Percentiles rank a stretch among this genome's conserved stretches.
Evolutionary conservation across 768 basidiomycete genomes (phyloP).

Genomic region (Rhizopogon vinicolor): DNA sequence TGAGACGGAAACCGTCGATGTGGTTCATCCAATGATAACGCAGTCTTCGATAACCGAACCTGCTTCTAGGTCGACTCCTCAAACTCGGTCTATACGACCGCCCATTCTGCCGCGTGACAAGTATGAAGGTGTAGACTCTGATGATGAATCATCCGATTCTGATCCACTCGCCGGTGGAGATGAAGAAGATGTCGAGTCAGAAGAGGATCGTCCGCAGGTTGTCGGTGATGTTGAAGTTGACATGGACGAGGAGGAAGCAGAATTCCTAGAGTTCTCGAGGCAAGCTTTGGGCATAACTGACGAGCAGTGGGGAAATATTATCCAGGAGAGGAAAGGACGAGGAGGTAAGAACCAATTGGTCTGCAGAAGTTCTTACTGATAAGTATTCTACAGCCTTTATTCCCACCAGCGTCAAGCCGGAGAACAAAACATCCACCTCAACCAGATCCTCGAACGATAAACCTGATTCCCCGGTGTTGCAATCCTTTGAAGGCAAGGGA

Average conservation of each 20-base stretch:
- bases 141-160: conserved; percentile 78
- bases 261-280: conserved; percentile 92
- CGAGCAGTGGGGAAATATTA: conserved; percentile 85
- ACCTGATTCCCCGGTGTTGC: background rate
- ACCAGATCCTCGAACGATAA: background rate
- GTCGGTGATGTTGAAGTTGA: conserved; percentile 84
- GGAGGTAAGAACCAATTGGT: conserved; percentile 59
- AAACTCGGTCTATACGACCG: conserved; percentile 52
- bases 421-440: conserved; percentile 5
- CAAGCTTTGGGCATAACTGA: conserved; percentile 87
- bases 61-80: conserved; percentile 12
- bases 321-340: conserved; percentile 68
- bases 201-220: conserved; percentile 80
- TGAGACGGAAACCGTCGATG: conserved; percentile 36
- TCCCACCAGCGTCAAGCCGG: conserved; percentile 28
- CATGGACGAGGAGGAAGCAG: conserved; percentile 91
- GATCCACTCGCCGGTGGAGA: conserved; percentile 33
- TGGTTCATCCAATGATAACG: conserved; percentile 5
- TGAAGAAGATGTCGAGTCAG: conserved; percentile 54
- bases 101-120: conserved; percentile 79
- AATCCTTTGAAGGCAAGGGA: conserved; percentile 2
- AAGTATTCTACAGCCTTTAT: conserved; percentile 46
- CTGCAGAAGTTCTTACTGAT: background rate
- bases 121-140: conserved; percentile 92
- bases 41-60: conserved; percentile 4